Evolutionary conservation across 805 yeast genomes (phyloP).

Genomic region (Lipomyces chichibuensis): DNA sequence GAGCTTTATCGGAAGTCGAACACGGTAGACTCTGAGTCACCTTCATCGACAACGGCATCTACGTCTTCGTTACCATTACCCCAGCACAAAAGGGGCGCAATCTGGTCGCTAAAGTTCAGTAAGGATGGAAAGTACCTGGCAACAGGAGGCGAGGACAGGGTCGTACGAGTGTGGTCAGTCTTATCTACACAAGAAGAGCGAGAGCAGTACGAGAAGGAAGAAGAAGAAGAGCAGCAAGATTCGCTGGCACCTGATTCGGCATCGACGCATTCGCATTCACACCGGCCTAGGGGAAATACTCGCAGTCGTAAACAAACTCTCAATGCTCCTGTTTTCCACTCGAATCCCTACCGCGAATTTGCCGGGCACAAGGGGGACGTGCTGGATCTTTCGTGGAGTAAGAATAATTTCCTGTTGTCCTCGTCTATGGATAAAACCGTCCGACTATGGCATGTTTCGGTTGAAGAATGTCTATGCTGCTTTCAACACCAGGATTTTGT

Average conservation of each 20-base stretch:
- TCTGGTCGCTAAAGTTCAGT: slow-evolving; percentile 76
- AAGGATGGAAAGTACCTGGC: slow-evolving; percentile 82
- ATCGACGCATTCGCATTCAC: slow-evolving; percentile 6
- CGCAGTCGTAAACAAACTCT: slow-evolving; percentile 32
- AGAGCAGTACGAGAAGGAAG: slow-evolving; percentile 43
- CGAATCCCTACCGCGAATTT: slow-evolving; percentile 61
- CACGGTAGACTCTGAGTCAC: not conserved
- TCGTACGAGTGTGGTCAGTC: slow-evolving; percentile 76
- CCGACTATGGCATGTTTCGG: slow-evolving; percentile 80
- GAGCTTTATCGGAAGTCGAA: slow-evolving; percentile 36
- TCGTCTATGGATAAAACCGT: slow-evolving; percentile 87
- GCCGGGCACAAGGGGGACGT: slow-evolving; percentile 72
- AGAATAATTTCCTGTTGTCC: slow-evolving; percentile 75
- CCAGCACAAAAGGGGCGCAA: slow-evolving; percentile 48
- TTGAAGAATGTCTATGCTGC: slow-evolving; percentile 61
- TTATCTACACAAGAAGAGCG: slow-evolving; percentile 73
- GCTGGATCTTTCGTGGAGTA: slow-evolving; percentile 83
- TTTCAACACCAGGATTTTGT: slow-evolving; percentile 82
- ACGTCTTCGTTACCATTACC: slow-evolving; percentile 26
- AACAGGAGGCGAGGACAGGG: slow-evolving; percentile 76
- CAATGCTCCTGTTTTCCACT: slow-evolving; percentile 79
- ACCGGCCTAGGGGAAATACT: not conserved
- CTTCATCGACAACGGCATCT: slow-evolving; percentile 17
- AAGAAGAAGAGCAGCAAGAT: slow-evolving; percentile 21
- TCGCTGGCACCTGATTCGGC: not conserved